These are phyloP conservation scores for Omphalotus olearius DNA, from an alignment of 1,284 basidiomycete genomes.

Conservation along the genomic window DNA sequence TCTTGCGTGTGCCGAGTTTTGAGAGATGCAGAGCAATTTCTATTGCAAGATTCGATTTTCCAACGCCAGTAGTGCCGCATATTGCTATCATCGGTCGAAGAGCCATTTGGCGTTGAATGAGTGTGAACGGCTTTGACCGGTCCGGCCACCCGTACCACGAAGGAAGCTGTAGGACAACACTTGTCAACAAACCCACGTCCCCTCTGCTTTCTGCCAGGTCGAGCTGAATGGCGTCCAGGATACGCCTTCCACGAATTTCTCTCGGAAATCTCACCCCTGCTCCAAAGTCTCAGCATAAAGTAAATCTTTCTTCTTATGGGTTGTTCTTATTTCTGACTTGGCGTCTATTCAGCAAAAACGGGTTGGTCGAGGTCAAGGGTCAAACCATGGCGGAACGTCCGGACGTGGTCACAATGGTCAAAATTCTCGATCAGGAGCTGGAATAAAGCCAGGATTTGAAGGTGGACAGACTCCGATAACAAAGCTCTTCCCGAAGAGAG, in stretches of 20 bases:
- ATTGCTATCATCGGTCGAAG: slow-evolving; percentile 73
- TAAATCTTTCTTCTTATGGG: slow-evolving; percentile 24
- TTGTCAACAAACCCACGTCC: neutral
- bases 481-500: slow-evolving; percentile 90
- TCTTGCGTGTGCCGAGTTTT: slow-evolving; percentile 24
- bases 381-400: slow-evolving; percentile 87
- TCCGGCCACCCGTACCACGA: too few relatives aligned
- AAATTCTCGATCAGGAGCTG: slow-evolving; percentile 88
- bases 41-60: slow-evolving; percentile 92
- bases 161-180: neutral
- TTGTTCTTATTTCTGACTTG: slow-evolving; percentile 1
- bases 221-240: slow-evolving; percentile 19
- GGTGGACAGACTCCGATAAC: slow-evolving; percentile 95
- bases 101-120: slow-evolving; percentile 20
- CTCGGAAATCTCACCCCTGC: slow-evolving; percentile 65
- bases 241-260: slow-evolving; percentile 38
- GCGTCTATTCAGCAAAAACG: slow-evolving; percentile 73
- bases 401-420: slow-evolving; percentile 96
- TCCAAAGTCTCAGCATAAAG: slow-evolving; percentile 58
- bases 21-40: slow-evolving; percentile 72
- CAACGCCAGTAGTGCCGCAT: slow-evolving; percentile 94
- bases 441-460: slow-evolving; percentile 86
- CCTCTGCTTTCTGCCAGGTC: neutral
- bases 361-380: slow-evolving; percentile 89
- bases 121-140: too few relatives aligned